A percentile compares a stretch with the other conserved stretches of the same genome.
Evolutionary conservation across 371 early-diverging fungal genomes (phyloP).

Genomic region (Synchytrium microbalum): DNA sequence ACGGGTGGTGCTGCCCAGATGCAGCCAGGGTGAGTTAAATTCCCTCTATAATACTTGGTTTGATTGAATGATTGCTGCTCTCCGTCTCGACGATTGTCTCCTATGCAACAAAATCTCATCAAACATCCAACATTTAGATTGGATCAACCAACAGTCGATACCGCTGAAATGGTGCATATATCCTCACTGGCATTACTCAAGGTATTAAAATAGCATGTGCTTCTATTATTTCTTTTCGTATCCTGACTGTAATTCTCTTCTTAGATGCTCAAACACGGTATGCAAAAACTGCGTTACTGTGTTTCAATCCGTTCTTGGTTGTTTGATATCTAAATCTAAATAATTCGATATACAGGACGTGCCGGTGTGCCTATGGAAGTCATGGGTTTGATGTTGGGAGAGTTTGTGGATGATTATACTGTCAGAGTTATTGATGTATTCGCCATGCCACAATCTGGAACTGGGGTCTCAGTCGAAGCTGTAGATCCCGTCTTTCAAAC

Average conservation of each 20-base stretch:
- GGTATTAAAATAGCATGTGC: constrained; percentile 41
- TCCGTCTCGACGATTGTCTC: not conserved
- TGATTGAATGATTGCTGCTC: not conserved
- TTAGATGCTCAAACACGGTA: constrained; percentile 88
- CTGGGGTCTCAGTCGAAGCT: constrained; percentile 99
- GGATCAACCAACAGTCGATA: constrained; percentile 76
- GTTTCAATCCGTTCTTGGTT: not conserved
- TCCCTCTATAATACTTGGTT: too few species aligned
- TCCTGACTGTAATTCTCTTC: constrained; percentile 1
- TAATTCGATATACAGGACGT: constrained; percentile 57
- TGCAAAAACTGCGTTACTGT: constrained; percentile 1
- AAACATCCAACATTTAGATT: constrained; percentile 1
- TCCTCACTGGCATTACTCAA: constrained; percentile 98
- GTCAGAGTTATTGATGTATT: constrained; percentile 99
- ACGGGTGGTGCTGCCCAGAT: constrained; percentile 10
- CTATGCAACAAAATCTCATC: not conserved
- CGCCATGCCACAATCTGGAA: constrained; percentile 99
- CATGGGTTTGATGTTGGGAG: constrained; percentile 99
- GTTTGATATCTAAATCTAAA: constrained; percentile 5
- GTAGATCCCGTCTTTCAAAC: constrained; percentile 99
- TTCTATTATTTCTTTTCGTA: not conserved
- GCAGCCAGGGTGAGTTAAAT: not conserved
- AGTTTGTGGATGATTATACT: constrained; percentile 99
- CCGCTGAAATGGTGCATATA: constrained; percentile 98
- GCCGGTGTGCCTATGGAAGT: constrained; percentile 99